These are phyloP conservation scores for Amesomyces nigricolor DNA, from an alignment of 2,329 filamentous ascomycete genomes.

Conservation along the genomic window DNA sequence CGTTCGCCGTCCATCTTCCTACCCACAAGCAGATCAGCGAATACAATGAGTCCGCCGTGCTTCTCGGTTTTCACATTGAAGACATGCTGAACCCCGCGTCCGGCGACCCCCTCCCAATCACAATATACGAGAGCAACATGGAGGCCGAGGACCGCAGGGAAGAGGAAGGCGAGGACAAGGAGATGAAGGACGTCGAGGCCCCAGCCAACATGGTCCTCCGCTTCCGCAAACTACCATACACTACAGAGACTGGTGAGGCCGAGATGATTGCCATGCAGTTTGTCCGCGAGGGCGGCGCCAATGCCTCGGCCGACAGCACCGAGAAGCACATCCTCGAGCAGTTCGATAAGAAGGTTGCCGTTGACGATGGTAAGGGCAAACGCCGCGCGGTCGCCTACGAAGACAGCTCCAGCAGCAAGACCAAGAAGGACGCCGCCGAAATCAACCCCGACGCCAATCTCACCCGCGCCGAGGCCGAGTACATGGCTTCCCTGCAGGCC, in stretches of 20 bases:
- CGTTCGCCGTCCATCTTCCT: slow-evolving; percentile 60
- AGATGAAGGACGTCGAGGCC: slow-evolving; percentile 61
- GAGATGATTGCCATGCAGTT: slow-evolving; percentile 98
- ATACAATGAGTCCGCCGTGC: slow-evolving; percentile 79
- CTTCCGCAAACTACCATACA: slow-evolving; percentile 80
- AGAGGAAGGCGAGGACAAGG: slow-evolving; percentile 51
- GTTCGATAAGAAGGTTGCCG: slow-evolving; percentile 38
- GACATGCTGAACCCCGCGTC: slow-evolving; percentile 49
- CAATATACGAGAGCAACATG: slow-evolving; percentile 80
- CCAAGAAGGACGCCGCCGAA: slow-evolving; percentile 24
- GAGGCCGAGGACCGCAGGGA: slow-evolving; percentile 45
- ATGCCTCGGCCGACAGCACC: slow-evolving; percentile 57
- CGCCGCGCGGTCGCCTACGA: slow-evolving; percentile 28
- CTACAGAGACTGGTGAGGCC: slow-evolving; percentile 87
- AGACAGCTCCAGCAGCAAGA: slow-evolving; percentile 21
- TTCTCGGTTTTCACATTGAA: slow-evolving; percentile 79
- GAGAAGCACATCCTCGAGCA: slow-evolving; percentile 29
- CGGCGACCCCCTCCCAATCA: slow-evolving; percentile 79
- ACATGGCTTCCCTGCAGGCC: slow-evolving; percentile 64
- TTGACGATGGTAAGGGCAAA: slow-evolving; percentile 50
- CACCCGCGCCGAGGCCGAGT: slow-evolving; percentile 55
- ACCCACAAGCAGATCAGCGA: slow-evolving; percentile 74
- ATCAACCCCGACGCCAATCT: slow-evolving; percentile 42
- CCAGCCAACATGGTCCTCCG: slow-evolving; percentile 52
- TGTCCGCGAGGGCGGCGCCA: slow-evolving; percentile 77